Base-by-base conservation (phyloP, 2,329 filamentous ascomycete species). In the Fusarium pilosicola region DNA sequence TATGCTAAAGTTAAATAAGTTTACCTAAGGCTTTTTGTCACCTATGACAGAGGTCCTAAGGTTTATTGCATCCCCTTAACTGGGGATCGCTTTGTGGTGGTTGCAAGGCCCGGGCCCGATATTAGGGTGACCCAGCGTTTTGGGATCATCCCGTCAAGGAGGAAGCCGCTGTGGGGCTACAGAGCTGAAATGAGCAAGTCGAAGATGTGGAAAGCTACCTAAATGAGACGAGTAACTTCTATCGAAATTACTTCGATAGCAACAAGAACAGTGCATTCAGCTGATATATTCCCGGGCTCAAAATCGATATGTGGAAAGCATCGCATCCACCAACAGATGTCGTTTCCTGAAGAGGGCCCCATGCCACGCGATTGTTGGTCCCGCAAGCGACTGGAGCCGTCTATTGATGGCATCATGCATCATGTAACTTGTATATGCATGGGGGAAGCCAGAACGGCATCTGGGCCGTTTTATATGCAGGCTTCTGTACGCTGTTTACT, bases 111-210 rank as follows among this genome's bases (percentile, higher is more conserved):
- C 72, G 54, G 69, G 71, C 68, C 71, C 70, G 60, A 42, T 66
- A 24, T 76, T 75, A 76, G 70, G 71, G 64, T 56, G 63, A 75
- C 72, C 74, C 74, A 66, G 74, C 68, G 54, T 58, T 60, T 76
- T 74, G 74, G 74, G 59, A 76, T 75, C 51, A 54, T 68, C 64
- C 56, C 42, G 64, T 49, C 46, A 66, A 56, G 51, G 67, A 64
- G 62, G 51, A 68, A 61, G 62, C 65, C 69, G 61, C 49, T 74
- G 74, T 76, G 74, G 74, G 74, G 68, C 70, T n/a, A 32, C 22
- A 42, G 15, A 48, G 52, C 60, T 38, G 48, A 56, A 60, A n/a
- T 11, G 34, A 67, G 32, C 46, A 52, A 55, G 48, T 34, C 48
- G 34, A 56, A 55, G 46, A 18, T 22, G 26, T 51, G 48, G 48